Evolutionary conservation across 345 rosid genomes (phyloP).

Genomic region (Eucalyptus sp.): DNA sequence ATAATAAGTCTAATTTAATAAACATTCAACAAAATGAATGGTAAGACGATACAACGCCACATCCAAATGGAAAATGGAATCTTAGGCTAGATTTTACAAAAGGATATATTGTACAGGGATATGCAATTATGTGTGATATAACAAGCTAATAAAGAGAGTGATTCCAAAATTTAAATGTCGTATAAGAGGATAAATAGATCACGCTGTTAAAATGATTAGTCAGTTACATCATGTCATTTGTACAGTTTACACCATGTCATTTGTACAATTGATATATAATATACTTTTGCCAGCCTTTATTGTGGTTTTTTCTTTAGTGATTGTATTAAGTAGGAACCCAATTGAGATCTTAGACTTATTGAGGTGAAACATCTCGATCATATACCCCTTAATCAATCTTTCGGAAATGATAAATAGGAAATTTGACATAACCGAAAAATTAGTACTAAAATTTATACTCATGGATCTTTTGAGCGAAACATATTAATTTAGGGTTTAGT

Average conservation of each 20-base stretch:
- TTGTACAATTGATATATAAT: fast-evolving
- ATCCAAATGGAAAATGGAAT: not conserved
- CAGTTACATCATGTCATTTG: not conserved
- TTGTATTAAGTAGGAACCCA: not conserved
- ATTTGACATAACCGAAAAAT: not conserved
- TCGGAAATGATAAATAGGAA: fast-evolving
- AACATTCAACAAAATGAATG: not conserved
- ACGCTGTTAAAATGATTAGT: fast-evolving
- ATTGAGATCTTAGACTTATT: not conserved
- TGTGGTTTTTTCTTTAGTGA: not conserved
- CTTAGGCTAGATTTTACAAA: fast-evolving
- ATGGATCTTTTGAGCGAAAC: not conserved
- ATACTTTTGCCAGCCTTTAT: not conserved
- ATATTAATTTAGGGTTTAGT: not conserved
- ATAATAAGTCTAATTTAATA: not conserved
- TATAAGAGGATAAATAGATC: not conserved
- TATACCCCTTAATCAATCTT: not conserved
- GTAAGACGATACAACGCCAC: fast-evolving
- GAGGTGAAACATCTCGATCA: not conserved
- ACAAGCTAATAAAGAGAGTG: not conserved
- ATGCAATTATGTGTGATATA: not conserved
- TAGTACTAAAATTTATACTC: not conserved
- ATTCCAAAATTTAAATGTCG: fast-evolving
- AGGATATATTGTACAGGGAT: fast-evolving
- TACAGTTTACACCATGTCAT: not conserved